Percentiles rank a stretch among this genome's conserved stretches.
Evolutionary conservation across 192 early-diverging fungal genomes (phyloP).

Genomic region (Podila clonocystis): DNA sequence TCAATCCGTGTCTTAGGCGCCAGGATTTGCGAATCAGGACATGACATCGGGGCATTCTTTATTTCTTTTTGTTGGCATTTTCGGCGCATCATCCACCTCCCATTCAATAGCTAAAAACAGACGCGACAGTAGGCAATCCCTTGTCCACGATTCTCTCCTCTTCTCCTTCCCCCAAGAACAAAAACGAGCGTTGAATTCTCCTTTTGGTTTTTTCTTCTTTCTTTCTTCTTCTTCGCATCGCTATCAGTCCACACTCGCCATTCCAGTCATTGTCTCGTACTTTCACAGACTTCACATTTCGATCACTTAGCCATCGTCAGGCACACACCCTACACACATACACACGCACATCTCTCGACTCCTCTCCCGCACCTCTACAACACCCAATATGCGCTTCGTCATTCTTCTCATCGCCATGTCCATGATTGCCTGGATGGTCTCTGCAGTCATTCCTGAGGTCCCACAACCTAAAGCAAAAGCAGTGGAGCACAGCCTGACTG

Average conservation of each 20-base stretch:
- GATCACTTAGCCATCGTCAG: background rate
- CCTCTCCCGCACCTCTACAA: background rate
- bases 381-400: conserved; percentile 17
- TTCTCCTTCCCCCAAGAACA: background rate
- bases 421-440: conserved; percentile 20
- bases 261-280: background rate
- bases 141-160: too few relatives aligned
- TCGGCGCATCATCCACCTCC: too few relatives aligned
- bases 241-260: background rate
- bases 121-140: too few relatives aligned
- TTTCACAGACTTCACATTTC: background rate
- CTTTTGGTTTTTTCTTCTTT: background rate
- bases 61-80: too few relatives aligned
- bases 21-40: too few relatives aligned
- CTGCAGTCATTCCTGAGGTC: conserved; percentile 2
- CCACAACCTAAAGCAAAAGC: background rate
- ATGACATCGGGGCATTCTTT: too few relatives aligned
- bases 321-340: conserved; percentile 5
- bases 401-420: conserved; percentile 18
- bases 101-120: too few relatives aligned
- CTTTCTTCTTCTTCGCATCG: background rate
- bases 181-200: background rate
- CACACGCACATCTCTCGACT: background rate
- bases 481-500: background rate
- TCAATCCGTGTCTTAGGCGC: too few relatives aligned